A percentile compares a stretch with the other conserved stretches of the same genome.
Evolutionary conservation across 306 rosid species (phyloP).

Genomic region (Quercus variabilis): DNA sequence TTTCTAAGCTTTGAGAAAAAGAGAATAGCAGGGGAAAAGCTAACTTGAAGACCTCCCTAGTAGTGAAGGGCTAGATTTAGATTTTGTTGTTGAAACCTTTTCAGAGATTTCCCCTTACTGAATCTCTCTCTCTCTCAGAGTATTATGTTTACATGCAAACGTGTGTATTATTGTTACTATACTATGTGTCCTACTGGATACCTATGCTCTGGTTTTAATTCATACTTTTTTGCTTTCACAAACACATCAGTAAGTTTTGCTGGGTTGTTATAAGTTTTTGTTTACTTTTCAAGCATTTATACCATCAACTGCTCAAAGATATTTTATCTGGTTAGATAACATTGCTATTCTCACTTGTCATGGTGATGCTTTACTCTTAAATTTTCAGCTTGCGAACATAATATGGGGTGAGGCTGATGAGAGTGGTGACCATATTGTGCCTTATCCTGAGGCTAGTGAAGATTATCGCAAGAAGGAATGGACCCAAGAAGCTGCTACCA

Average conservation of each 20-base stretch:
- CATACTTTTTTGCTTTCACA: background rate
- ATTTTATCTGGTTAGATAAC: background rate
- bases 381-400: slow-evolving; percentile 82
- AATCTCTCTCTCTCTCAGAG: too few relatives aligned
- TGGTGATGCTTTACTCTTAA: slow-evolving; percentile 10
- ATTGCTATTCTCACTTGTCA: slow-evolving; percentile 4
- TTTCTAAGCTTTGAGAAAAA: too few relatives aligned
- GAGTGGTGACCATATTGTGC: slow-evolving; percentile 89
- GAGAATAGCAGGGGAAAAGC: too few relatives aligned
- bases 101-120: too few relatives aligned
- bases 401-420: slow-evolving; percentile 84
- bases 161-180: too few relatives aligned
- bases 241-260: background rate
- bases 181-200: background rate
- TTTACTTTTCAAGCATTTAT: background rate
- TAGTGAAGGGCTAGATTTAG: too few relatives aligned
- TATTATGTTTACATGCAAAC: too few relatives aligned
- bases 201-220: background rate
- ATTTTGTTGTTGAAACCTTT: too few relatives aligned
- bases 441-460: slow-evolving; percentile 61
- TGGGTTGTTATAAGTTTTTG: background rate
- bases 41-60: too few relatives aligned
- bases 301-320: background rate
- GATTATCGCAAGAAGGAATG: slow-evolving; percentile 54
- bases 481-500: slow-evolving; percentile 43